phyloP scores from a whole-genome alignment of 306 rosid species.

The Castanea crenata region DNA sequence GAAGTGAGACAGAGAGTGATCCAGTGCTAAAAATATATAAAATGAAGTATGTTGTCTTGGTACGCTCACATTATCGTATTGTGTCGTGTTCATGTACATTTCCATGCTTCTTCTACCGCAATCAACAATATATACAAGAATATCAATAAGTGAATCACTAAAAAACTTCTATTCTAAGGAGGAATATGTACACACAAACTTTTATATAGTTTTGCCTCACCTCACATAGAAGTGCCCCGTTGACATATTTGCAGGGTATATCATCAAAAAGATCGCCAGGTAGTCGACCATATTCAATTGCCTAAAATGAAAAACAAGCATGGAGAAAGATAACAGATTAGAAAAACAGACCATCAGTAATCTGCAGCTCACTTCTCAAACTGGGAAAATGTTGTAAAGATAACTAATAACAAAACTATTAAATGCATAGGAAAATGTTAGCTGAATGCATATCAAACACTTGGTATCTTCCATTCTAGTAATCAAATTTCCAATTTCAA shows the following conservation, averaged over 20 bases:
- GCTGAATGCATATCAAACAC: not conserved
- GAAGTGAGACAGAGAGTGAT: not conserved
- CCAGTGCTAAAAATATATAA: no score
- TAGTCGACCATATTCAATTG: slow-evolving; percentile 89
- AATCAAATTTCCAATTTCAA: not conserved
- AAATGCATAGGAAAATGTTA: not conserved
- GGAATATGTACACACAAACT: slow-evolving; percentile 2
- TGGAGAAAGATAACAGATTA: not conserved
- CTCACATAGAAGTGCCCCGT: slow-evolving; percentile 89
- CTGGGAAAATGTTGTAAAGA: not conserved
- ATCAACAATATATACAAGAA: no score
- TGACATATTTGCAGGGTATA: slow-evolving; percentile 82
- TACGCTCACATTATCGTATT: no score
- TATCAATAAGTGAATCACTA: not conserved
- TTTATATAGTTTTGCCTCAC: slow-evolving; percentile 40
- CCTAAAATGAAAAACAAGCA: slow-evolving; percentile 37
- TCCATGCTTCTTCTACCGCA: no score
- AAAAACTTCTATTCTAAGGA: not conserved
- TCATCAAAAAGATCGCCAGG: slow-evolving; percentile 92
- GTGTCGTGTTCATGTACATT: no score
- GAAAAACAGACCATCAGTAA: not conserved
- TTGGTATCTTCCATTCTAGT: not conserved
- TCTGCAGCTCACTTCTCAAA: not conserved
- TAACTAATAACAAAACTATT: not conserved
- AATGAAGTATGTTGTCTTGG: no score